A percentile compares a stretch with the other conserved stretches of the same genome.
These are phyloP conservation scores for Lepidopterella palustris DNA, from an alignment of 495 filamentous ascomycete genomes.

Conservation along the genomic window DNA sequence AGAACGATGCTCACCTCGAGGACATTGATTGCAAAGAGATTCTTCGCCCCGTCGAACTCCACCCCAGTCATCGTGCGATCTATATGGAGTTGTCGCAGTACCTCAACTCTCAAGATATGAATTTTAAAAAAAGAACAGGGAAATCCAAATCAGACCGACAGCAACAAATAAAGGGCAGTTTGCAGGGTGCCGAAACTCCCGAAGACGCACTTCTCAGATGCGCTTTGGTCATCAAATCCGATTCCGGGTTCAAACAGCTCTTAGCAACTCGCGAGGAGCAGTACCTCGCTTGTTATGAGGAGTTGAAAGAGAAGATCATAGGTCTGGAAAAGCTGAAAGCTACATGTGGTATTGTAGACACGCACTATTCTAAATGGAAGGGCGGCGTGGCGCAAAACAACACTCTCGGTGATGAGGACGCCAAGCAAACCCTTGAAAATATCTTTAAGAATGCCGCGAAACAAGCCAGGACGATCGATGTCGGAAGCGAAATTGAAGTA, in stretches of 20 bases:
- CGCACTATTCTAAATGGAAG: background rate
- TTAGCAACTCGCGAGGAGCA: constrained; percentile 14
- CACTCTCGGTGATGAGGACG: constrained; percentile 5
- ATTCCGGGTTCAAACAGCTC: too few species aligned
- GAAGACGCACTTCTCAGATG: constrained; percentile 31
- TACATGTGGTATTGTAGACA: background rate
- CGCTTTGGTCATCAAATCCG: constrained; percentile 13
- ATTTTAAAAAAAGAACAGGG: constrained; percentile 22
- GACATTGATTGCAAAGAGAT: constrained; percentile 20
- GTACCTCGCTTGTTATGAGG: constrained; percentile 3
- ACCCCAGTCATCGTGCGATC: constrained; percentile 21
- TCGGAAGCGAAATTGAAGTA: too few species aligned
- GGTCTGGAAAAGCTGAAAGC: background rate
- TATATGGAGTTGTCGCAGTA: constrained; percentile 33
- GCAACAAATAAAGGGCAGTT: constrained; percentile 9
- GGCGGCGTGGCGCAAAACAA: too few species aligned
- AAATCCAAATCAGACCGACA: constrained; percentile 13
- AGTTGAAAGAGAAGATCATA: background rate
- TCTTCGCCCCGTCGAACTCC: constrained; percentile 21
- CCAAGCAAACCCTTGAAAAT: background rate
- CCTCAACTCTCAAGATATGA: constrained; percentile 28
- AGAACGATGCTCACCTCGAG: constrained; percentile 24
- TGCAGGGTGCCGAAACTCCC: constrained; percentile 15
- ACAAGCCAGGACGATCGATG: background rate
- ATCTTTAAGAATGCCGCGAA: background rate